Conservation (phyloP, 2,329 filamentous ascomycete genomes). For the Ceratocystis cubensis region DNA sequence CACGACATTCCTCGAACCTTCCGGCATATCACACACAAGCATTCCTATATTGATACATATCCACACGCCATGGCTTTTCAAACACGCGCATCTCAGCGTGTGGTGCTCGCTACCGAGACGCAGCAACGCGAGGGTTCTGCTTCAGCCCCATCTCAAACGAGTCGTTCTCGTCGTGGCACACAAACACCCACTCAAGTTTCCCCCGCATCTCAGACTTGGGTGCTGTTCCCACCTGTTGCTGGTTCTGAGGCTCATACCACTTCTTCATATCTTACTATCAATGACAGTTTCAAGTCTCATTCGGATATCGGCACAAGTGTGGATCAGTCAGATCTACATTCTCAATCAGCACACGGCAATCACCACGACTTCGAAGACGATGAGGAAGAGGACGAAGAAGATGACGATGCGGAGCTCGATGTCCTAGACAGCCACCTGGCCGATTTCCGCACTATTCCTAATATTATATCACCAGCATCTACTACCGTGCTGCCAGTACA, state of each 20-base stretch:
- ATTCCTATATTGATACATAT: not conserved
- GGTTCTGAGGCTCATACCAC: slow-evolving; percentile 32
- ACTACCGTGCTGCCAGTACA: slow-evolving; percentile 74
- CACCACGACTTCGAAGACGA: slow-evolving; percentile 17
- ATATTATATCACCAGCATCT: slow-evolving; percentile 31
- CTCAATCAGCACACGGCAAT: slow-evolving; percentile 12
- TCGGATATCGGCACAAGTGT: slow-evolving; percentile 13
- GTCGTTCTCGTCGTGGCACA: slow-evolving; percentile 14
- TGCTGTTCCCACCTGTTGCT: slow-evolving; percentile 74
- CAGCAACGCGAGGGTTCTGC: slow-evolving; percentile 15
- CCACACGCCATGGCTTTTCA: slow-evolving; percentile 18
- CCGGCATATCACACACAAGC: not conserved
- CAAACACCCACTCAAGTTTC: slow-evolving; percentile 1
- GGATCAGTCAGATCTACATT: slow-evolving; percentile 22
- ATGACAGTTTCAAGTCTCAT: slow-evolving; percentile 17
- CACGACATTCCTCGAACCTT: slow-evolving; percentile 3
- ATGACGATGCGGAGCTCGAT: slow-evolving; percentile 72
- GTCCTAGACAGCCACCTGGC: slow-evolving; percentile 85
- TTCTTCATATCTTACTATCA: slow-evolving; percentile 20
- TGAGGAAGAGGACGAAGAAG: slow-evolving; percentile 16
- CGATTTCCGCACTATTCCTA: slow-evolving; percentile 60
- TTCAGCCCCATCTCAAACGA: slow-evolving; percentile 15
- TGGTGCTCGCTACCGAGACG: slow-evolving; percentile 10
- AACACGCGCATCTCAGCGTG: slow-evolving; percentile 19
- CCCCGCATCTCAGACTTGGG: slow-evolving; percentile 55